Evolutionary conservation across 2,329 filamentous ascomycete genomes (phyloP).

Genomic region (Arthrobotrys megalospora): DNA sequence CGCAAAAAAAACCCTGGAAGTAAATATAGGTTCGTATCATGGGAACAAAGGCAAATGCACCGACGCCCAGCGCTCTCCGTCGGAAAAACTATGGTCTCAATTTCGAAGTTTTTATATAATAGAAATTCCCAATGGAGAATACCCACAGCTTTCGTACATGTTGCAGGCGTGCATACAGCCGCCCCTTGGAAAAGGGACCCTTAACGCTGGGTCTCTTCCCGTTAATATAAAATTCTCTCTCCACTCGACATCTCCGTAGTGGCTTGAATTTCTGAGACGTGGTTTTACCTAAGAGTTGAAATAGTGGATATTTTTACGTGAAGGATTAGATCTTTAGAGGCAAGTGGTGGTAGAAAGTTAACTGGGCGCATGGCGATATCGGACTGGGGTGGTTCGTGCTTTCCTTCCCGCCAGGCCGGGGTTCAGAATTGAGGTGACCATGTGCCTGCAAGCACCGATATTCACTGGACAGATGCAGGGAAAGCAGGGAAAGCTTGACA

Average conservation of each 20-base stretch:
- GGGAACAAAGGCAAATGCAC: slow-evolving; percentile 13
- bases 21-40: slow-evolving; percentile 20
- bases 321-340: slow-evolving; percentile 42
- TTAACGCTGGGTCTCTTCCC: slow-evolving; percentile 18
- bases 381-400: slow-evolving; percentile 32
- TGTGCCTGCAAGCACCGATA: slow-evolving; percentile 34
- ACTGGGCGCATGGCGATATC: slow-evolving; percentile 45
- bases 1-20: slow-evolving; percentile 8
- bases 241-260: slow-evolving; percentile 39
- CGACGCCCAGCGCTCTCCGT: slow-evolving; percentile 17
- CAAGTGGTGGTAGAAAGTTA: slow-evolving; percentile 24
- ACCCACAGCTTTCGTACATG: slow-evolving; percentile 14
- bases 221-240: slow-evolving; percentile 10
- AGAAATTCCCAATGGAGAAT: slow-evolving; percentile 47
- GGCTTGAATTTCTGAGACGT: slow-evolving; percentile 35
- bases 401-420: slow-evolving; percentile 30
- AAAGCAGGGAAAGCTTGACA: slow-evolving; percentile 33
- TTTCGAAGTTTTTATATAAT: slow-evolving; percentile 32
- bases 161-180: slow-evolving; percentile 21
- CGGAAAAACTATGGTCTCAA: slow-evolving; percentile 26
- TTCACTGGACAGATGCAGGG: slow-evolving; percentile 29
- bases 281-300: slow-evolving; percentile 37
- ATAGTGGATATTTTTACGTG: slow-evolving; percentile 29
- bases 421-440: slow-evolving; percentile 19
- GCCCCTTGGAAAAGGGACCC: slow-evolving; percentile 26